These are phyloP conservation scores for Colletotrichum acutatum DNA, from an alignment of 2,329 filamentous ascomycete species.

Conservation along the genomic window DNA sequence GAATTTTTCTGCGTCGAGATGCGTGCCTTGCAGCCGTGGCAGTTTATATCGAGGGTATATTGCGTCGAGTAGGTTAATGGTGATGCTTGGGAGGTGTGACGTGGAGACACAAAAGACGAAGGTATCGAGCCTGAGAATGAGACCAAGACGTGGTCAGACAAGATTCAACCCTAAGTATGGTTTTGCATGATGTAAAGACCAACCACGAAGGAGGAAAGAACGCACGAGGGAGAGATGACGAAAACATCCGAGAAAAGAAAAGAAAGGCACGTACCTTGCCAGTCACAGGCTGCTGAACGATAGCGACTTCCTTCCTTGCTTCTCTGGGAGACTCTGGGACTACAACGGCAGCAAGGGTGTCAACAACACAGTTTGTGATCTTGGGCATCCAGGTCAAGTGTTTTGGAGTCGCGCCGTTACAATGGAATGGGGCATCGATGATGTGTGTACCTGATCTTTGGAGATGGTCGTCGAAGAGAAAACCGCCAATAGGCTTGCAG, in stretches of 20 bases:
- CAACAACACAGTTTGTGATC: neutral
- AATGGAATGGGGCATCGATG: constrained; percentile 4
- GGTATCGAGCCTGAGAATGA: neutral
- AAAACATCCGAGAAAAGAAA: constrained; percentile 24
- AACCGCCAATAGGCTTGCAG: neutral
- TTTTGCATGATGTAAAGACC: neutral
- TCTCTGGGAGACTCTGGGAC: constrained; percentile 4
- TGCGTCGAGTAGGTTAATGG: neutral
- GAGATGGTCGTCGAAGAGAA: constrained; percentile 10
- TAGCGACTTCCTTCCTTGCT: constrained; percentile 1
- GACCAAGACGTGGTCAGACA: constrained; percentile 10
- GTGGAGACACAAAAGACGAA: neutral
- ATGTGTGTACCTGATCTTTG: constrained; percentile 15
- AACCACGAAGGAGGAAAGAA: constrained; percentile 15
- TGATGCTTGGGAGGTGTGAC: constrained; percentile 4
- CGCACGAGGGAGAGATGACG: neutral
- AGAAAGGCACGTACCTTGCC: constrained; percentile 26
- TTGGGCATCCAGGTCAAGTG: constrained; percentile 18
- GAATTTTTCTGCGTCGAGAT: constrained; percentile 5
- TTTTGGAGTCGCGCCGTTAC: constrained; percentile 2
- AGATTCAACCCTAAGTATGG: constrained; percentile 14
- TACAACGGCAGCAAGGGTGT: neutral
- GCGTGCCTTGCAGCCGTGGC: constrained; percentile 7
- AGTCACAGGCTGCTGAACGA: neutral
- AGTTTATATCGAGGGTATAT: constrained; percentile 10